Percentiles rank a stretch among this genome's conserved stretches.
Evolutionary conservation across 768 basidiomycete genomes (phyloP).

Genomic region (Lactarius akahatsu): DNA sequence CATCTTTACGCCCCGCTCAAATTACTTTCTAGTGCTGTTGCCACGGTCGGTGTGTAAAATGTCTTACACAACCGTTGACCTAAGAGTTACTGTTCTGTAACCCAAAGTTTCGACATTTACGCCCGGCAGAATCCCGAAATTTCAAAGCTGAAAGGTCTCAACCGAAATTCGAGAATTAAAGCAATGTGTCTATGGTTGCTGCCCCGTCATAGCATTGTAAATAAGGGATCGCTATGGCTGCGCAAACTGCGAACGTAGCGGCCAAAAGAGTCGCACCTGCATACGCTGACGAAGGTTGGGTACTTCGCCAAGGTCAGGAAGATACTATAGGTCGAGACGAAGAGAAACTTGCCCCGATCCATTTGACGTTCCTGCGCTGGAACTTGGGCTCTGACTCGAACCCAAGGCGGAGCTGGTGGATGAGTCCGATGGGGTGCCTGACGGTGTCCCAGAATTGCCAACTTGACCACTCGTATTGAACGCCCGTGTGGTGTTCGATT

Average conservation of each 20-base stretch:
- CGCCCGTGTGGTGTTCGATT: constrained; percentile 67
- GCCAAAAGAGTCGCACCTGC: neutral
- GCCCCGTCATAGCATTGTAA: neutral
- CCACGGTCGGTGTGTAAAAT: neutral
- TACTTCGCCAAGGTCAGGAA: neutral
- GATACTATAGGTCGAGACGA: neutral
- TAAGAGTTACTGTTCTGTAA: neutral
- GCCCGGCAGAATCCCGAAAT: neutral
- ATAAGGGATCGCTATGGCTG: neutral
- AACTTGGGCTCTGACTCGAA: constrained; percentile 4
- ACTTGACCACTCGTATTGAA: constrained; percentile 61
- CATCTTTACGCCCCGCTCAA: neutral
- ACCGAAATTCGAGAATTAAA: constrained; percentile 7
- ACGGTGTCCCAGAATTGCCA: constrained; percentile 41
- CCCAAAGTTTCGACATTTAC: neutral
- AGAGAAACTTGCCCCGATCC: neutral
- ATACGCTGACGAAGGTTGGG: neutral
- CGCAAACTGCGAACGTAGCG: neutral
- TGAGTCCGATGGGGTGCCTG: constrained; percentile 8
- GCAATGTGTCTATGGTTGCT: neutral
- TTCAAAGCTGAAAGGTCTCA: constrained; percentile 4
- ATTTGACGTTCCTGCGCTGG: neutral
- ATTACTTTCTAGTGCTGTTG: neutral
- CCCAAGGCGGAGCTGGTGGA: neutral
- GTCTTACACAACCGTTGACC: constrained; percentile 2